A percentile compares a stretch with the other conserved stretches of the same genome.
These are phyloP conservation scores for Schrenkiella parvula DNA, from an alignment of 345 rosid species.

Conservation along the genomic window DNA sequence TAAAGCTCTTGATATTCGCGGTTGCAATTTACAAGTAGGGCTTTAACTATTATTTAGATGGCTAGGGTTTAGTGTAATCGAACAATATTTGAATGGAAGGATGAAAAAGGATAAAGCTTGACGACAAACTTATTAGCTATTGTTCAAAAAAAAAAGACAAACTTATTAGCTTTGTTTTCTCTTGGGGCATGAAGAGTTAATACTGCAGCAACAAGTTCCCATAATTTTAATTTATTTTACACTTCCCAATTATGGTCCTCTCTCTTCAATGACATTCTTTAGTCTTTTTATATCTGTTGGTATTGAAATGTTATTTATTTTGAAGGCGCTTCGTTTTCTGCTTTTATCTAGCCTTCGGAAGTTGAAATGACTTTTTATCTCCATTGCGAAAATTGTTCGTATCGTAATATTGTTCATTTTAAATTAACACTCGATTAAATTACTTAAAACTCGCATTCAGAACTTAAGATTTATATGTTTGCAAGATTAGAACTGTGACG, in stretches of 20 bases:
- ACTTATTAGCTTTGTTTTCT: constrained; percentile 20
- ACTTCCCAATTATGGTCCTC: constrained; percentile 29
- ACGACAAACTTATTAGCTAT: constrained; percentile 27
- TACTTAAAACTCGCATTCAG: background rate
- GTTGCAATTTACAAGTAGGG: constrained; percentile 17
- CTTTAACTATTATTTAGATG: constrained; percentile 9
- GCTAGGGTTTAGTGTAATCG: constrained; percentile 32
- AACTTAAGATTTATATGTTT: background rate
- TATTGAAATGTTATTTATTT: background rate
- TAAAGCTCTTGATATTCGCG: constrained; percentile 13
- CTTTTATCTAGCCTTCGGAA: constrained; percentile 8
- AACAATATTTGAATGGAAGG: background rate
- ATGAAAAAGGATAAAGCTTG: background rate
- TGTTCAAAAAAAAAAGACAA: no score
- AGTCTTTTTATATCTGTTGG: background rate
- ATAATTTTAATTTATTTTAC: constrained; percentile 28
- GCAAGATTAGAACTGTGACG: background rate
- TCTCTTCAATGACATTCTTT: constrained; percentile 21
- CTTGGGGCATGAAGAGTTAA: constrained; percentile 35
- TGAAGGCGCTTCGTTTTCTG: constrained; percentile 8
- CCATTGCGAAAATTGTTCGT: background rate
- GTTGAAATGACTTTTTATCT: constrained; percentile 7
- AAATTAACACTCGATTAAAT: background rate
- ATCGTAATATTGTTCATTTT: background rate
- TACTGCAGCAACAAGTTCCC: constrained; percentile 40